phyloP scores from a whole-genome alignment of 345 rosid species.

The Eucalyptus cladocalyx region DNA sequence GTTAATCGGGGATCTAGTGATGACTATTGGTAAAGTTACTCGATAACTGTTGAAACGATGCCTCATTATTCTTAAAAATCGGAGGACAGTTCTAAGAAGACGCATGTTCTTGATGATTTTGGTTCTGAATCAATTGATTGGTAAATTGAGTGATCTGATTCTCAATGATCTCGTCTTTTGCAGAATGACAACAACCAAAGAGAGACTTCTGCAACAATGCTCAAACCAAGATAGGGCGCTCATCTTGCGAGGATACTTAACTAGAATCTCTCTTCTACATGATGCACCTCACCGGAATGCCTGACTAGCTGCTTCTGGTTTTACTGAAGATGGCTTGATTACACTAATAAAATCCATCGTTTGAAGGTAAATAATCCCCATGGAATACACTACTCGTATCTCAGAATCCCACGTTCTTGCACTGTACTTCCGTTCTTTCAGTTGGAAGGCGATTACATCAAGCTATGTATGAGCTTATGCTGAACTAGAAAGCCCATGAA shows the following conservation, averaged over 20 bases:
- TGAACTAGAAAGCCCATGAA: neutral
- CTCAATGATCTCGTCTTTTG: neutral
- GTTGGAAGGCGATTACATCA: neutral
- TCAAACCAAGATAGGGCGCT: neutral
- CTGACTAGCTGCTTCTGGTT: neutral
- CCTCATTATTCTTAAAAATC: neutral
- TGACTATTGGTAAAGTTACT: neutral
- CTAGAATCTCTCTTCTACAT: neutral
- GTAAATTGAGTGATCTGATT: neutral
- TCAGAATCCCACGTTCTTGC: neutral
- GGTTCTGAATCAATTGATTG: neutral
- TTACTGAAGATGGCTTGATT: neutral
- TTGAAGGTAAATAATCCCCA: neutral
- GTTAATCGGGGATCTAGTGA: neutral
- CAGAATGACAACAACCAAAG: neutral
- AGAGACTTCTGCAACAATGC: neutral
- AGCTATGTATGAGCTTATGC: neutral
- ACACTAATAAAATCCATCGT: neutral
- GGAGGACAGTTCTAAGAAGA: neutral
- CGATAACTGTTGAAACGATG: neutral
- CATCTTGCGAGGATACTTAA: neutral
- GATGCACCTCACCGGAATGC: neutral
- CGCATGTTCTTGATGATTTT: neutral
- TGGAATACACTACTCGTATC: neutral
- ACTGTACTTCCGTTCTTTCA: neutral